Base-by-base conservation (phyloP, 768 basidiomycete species). In the Gymnopilus dilepis region DNA sequence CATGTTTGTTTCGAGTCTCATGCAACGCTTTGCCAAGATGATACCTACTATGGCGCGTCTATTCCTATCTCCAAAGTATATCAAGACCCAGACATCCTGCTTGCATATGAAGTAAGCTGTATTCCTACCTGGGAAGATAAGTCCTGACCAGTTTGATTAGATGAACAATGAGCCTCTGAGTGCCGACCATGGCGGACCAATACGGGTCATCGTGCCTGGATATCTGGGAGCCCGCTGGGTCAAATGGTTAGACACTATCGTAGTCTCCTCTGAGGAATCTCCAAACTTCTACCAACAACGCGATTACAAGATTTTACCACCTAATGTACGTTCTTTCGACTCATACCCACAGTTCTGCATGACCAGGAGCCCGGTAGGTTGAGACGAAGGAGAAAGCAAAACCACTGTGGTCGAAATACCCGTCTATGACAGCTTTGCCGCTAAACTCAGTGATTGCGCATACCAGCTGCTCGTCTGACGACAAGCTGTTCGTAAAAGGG, bases 151-250 rank as follows among this genome's bases (percentile, higher is more conserved):
- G n/a, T 11, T 17, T 31, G 7, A 21, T 22, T n/a, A 87, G 88
- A 90, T 90, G 88, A 90, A 91, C 58, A 82, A 78, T 30, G 81
- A 84, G 59, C 76, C 81, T 0, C 73, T 90, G 17, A 78, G 81
- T 13, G 74, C 87, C 1, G 84, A 86, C 57, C 88, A 87, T 48
- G 89, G 89, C 1, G 87, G 81, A 5, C 89, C 89, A 3, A 65
- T 91, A 24, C 85, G 89, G n/a, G 72, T 88, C 7, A 82, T 90
- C 40, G 86, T 86, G 1, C 90, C 90, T 0, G 89, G 90, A 3
- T 83, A 81, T 65, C 77, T 84, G 15, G 89, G 89, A 6, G 89
- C 87, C 30, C 83, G 89, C 11, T 89, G 88, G 87, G 88, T 90
- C 7, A 90, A 91, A 77, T 91, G 90, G 89, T 76, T 89, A 0